These are phyloP conservation scores for Calocybe cyanea DNA, from an alignment of 768 basidiomycete species.

Conservation along the genomic window DNA sequence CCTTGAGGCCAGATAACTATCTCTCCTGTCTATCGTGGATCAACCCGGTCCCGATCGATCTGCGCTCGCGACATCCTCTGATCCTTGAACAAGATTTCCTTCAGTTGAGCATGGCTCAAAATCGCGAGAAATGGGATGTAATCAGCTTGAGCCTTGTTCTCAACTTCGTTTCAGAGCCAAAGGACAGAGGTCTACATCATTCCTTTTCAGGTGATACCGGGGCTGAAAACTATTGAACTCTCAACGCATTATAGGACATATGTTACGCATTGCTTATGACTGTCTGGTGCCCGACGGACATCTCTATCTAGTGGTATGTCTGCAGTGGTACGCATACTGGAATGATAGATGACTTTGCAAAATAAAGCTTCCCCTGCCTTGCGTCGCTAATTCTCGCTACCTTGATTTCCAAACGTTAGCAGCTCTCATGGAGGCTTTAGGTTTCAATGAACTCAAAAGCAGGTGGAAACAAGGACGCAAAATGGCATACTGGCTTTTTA, in stretches of 20 bases:
- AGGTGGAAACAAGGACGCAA: conserved; percentile 71
- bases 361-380: conserved; percentile 80
- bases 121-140: conserved; percentile 64
- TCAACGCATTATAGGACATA: conserved; percentile 47
- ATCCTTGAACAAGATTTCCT: conserved; percentile 89
- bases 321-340: neutral
- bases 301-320: conserved; percentile 68
- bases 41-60: conserved; percentile 69
- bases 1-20: conserved; percentile 83
- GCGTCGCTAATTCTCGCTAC: conserved; percentile 84
- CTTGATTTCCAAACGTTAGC: conserved; percentile 56
- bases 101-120: conserved; percentile 45
- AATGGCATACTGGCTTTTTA: conserved; percentile 85
- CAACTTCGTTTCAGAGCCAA: conserved; percentile 79
- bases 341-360: neutral
- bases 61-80: conserved; percentile 76
- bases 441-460: conserved; percentile 57
- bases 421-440: conserved; percentile 55
- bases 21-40: conserved; percentile 66
- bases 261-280: conserved; percentile 59
- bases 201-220: no score
- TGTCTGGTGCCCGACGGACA: conserved; percentile 54
- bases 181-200: conserved; percentile 76
- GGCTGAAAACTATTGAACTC: neutral
- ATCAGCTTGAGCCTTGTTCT: conserved; percentile 86